phyloP scores from a whole-genome alignment of 1,139 yeast species.

The Lizanozyma gosingica region DNA sequence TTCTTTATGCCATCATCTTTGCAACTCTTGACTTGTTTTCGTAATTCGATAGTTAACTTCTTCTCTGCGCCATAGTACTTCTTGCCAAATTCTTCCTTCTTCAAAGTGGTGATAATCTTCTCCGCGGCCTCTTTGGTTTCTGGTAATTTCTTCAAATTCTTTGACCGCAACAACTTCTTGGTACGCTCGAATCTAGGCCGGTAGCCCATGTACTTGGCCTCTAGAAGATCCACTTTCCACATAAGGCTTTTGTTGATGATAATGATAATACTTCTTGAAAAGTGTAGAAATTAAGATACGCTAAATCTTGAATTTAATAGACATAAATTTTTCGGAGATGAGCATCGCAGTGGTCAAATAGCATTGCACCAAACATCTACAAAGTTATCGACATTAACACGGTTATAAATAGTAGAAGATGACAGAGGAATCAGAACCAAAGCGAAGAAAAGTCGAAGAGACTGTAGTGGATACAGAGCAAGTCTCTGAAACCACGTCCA shows the following conservation, averaged over 20 bases:
- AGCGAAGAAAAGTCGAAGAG: no score
- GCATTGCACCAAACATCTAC: no score
- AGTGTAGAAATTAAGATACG: neutral
- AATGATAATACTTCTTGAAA: neutral
- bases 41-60: slow-evolving; percentile 31
- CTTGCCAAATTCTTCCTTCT: slow-evolving; percentile 36
- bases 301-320: no score
- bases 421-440: no score
- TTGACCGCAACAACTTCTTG: slow-evolving; percentile 37
- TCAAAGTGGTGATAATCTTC: slow-evolving; percentile 34
- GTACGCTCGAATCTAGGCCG: slow-evolving; percentile 50
- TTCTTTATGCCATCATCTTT: slow-evolving; percentile 10
- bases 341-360: no score
- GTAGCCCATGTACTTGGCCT: slow-evolving; percentile 33
- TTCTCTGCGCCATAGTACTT: slow-evolving; percentile 42
- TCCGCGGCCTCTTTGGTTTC: slow-evolving; percentile 31
- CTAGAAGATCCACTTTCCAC: slow-evolving; percentile 47
- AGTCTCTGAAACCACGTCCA: no score
- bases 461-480: no score
- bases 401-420: no score
- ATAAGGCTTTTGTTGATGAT: slow-evolving; percentile 16
- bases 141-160: slow-evolving; percentile 37
- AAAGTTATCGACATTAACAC: no score
- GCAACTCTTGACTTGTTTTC: slow-evolving; percentile 17
- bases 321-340: no score